Percentiles rank a stretch among this genome's conserved stretches.
These are phyloP conservation scores for Wickerhamomyces subpelliculosus DNA, from an alignment of 805 yeast genomes.

Conservation along the genomic window DNA sequence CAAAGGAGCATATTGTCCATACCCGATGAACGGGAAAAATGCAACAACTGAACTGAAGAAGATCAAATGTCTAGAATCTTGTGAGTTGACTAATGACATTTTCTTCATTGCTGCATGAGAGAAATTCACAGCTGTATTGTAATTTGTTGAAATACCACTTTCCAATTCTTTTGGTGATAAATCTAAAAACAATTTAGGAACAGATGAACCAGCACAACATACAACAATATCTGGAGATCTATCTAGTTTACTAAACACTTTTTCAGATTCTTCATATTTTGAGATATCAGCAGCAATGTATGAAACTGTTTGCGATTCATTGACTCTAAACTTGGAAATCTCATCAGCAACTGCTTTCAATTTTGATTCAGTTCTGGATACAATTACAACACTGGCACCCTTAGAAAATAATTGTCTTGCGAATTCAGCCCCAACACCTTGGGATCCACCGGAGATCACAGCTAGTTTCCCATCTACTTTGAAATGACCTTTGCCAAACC, in stretches of 20 bases:
- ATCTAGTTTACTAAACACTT: constrained; percentile 33
- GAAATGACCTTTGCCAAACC: constrained; percentile 13
- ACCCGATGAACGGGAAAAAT: constrained; percentile 85
- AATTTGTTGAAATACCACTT: constrained; percentile 60
- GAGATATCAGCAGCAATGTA: constrained; percentile 64
- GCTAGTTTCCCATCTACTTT: constrained; percentile 37
- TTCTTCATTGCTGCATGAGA: constrained; percentile 56
- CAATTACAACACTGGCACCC: constrained; percentile 63
- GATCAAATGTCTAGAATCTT: constrained; percentile 42
- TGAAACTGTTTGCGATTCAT: constrained; percentile 12
- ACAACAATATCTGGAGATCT: constrained; percentile 62
- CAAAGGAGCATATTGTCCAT: constrained; percentile 82
- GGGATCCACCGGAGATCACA: constrained; percentile 89
- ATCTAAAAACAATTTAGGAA: constrained; percentile 73
- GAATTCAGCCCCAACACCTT: constrained; percentile 82
- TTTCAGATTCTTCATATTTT: constrained; percentile 40
- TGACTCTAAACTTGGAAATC: constrained; percentile 28
- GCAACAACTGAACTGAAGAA: constrained; percentile 74
- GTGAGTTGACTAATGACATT: constrained; percentile 20
- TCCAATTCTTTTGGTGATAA: constrained; percentile 50
- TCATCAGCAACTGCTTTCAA: constrained; percentile 42
- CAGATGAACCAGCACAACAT: constrained; percentile 84
- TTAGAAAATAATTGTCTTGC: constrained; percentile 48
- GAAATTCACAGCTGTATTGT: constrained; percentile 63
- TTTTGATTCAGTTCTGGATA: constrained; percentile 68